Evolutionary conservation across 2,329 filamentous ascomycete species (phyloP), one percentile per base, ranked within the genome.

Genomic region (Chalaropsis thielavioides): DNA sequence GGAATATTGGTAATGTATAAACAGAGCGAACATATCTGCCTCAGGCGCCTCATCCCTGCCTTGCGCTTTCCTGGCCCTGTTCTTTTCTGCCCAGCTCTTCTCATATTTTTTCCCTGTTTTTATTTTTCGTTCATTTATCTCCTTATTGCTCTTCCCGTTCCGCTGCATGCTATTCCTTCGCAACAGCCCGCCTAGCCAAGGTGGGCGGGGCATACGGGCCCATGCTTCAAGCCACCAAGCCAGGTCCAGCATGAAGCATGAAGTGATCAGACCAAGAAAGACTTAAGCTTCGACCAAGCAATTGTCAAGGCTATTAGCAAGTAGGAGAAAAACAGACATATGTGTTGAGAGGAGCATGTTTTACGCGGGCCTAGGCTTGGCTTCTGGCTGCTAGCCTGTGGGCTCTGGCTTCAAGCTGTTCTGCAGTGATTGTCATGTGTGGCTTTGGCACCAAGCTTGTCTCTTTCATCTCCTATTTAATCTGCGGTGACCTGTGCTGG

Each of bases 211-310:
- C 5, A 4, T 38, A 35, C 27, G 13, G 54, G 54, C 27, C 54
- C 54, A 58, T 58, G 54, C 54, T 58, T 58, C 54, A 51, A 51
- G 24, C 19, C 46, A 38, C 10, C 43, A n/a, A 19, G 31, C 51
- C 22, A 56, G 51, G 24, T 31, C 51, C 51, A 31, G 54, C 17
- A 58, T 58, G 17, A 58, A 38, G 54, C 54, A 58, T 58, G 31
- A 38, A 17, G 17, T 58, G 54, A 58, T 58, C 54, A 38, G 54
- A 58, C 17, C 54, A 58, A n/a, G 54, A 58, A 35, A 58, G 54
- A 58, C 15, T 58, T 58, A n/a, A 38, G 54, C 54, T 58, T 58
- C 54, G 54, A 38, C 27, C 54, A 58, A 46, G 43, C 43, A 46
- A 46, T 46, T 46, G 15, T 46, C 43, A 46, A 38, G 24, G 13